Percentiles rank a stretch among this genome's conserved stretches.
phyloP scores from a whole-genome alignment of 1,139 yeast genomes.

The Yamadazyma epiphylla region DNA sequence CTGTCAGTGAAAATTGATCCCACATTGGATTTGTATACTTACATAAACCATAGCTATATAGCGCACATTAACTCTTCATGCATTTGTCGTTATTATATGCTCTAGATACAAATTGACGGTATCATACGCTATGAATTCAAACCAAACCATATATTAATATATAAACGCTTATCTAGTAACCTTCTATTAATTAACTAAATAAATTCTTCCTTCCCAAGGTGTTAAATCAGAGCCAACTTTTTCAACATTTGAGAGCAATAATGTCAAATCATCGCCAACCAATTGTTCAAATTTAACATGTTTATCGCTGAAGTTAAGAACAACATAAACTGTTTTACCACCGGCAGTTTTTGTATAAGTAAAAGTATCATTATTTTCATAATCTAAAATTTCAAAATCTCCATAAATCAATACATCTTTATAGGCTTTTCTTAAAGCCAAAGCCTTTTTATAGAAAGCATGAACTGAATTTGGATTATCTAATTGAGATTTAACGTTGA shows the following conservation, averaged over 20 bases:
- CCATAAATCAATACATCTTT: slow-evolving; percentile 48
- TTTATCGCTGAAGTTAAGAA: slow-evolving; percentile 42
- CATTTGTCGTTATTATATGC: too few species aligned
- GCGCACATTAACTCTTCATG: too few species aligned
- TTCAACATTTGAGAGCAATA: slow-evolving; percentile 26
- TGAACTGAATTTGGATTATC: slow-evolving; percentile 45
- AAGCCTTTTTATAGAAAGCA: slow-evolving; percentile 41
- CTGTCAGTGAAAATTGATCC: too few species aligned
- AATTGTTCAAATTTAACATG: slow-evolving; percentile 24
- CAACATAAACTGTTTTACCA: slow-evolving; percentile 28
- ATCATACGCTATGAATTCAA: too few species aligned
- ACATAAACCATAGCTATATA: too few species aligned
- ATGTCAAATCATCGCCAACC: slow-evolving; percentile 20
- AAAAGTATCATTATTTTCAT: slow-evolving; percentile 10
- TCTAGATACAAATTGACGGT: too few species aligned
- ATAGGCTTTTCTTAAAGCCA: slow-evolving; percentile 42
- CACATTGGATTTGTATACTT: too few species aligned
- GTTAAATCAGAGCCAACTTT: slow-evolving; percentile 19
- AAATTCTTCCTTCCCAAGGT: slow-evolving; percentile 40
- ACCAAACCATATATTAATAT: neutral
- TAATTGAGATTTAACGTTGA: slow-evolving; percentile 47
- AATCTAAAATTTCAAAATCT: slow-evolving; percentile 38
- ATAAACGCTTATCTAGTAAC: neutral
- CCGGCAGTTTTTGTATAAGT: slow-evolving; percentile 7
- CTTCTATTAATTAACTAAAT: slow-evolving; percentile 12